phyloP scores from a whole-genome alignment of 371 early-diverging fungal genomes.

The Mucor racemosus region DNA sequence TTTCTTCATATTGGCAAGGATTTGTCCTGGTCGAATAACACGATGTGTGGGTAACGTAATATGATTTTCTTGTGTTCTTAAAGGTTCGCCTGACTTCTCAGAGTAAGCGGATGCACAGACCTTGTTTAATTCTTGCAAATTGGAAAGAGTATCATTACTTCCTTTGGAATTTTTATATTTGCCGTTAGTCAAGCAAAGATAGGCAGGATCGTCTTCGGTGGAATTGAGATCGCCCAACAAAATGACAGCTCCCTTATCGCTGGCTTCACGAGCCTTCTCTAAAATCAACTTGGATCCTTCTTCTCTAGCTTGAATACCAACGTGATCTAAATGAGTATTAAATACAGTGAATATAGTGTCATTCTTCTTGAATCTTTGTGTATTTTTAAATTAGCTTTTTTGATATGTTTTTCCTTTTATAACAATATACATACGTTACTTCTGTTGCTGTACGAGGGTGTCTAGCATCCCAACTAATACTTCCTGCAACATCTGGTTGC shows the following conservation, averaged over 20 bases:
- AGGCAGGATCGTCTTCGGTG: conserved; percentile 42
- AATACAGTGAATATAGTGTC: conserved; percentile 32
- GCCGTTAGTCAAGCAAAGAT: conserved; percentile 33
- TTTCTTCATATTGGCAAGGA: conserved; percentile 28
- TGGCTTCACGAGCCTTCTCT: conserved; percentile 22
- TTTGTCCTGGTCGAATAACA: conserved; percentile 40
- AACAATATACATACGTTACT: conserved; percentile 34
- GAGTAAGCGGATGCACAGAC: conserved; percentile 22
- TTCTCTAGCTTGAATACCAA: conserved; percentile 33
- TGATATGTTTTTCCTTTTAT: not conserved
- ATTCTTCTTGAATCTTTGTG: conserved; percentile 36
- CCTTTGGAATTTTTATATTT: conserved; percentile 21
- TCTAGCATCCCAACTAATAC: conserved; percentile 48
- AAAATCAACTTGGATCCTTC: conserved; percentile 34
- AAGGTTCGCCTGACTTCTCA: conserved; percentile 30
- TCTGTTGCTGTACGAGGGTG: conserved; percentile 45
- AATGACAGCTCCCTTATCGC: conserved; percentile 22
- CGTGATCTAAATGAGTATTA: conserved; percentile 49
- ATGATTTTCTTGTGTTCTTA: conserved; percentile 31
- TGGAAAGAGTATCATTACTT: conserved; percentile 31
- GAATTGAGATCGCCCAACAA: conserved; percentile 52
- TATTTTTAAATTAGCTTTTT: not conserved
- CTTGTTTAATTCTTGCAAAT: conserved; percentile 35
- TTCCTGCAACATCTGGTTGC: conserved; percentile 44
- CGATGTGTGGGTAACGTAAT: conserved; percentile 51